These are phyloP conservation scores for Penicillium angulare DNA, from an alignment of 495 filamentous ascomycete species.

Conservation along the genomic window DNA sequence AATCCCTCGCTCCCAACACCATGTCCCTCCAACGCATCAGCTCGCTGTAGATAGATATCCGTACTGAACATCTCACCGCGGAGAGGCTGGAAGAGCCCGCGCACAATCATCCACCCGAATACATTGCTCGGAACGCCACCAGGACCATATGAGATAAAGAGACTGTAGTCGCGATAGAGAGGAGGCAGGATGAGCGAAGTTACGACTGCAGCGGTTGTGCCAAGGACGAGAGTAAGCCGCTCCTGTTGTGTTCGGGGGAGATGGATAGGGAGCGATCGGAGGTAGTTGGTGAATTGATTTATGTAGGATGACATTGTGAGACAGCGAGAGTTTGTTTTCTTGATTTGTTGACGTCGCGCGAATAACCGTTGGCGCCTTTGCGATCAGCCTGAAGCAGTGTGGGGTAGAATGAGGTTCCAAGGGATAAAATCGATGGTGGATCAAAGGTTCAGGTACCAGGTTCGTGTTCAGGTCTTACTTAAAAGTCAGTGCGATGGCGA, in stretches of 20 bases:
- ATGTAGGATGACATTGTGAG: too few relatives aligned
- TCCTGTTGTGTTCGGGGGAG: slow-evolving; percentile 12
- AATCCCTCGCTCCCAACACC: slow-evolving; percentile 22
- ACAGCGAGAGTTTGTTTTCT: background rate
- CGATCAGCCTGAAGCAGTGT: too few relatives aligned
- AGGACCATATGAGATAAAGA: slow-evolving; percentile 33
- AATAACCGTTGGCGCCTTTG: too few relatives aligned
- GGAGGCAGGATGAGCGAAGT: slow-evolving; percentile 23
- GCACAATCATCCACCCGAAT: slow-evolving; percentile 33
- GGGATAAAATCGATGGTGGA: too few relatives aligned
- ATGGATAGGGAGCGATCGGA: slow-evolving; percentile 8
- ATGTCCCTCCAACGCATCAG: slow-evolving; percentile 27
- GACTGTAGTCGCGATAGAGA: slow-evolving; percentile 32
- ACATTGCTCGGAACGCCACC: slow-evolving; percentile 34
- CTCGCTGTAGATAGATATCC: slow-evolving; percentile 24
- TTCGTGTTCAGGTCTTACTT: too few relatives aligned
- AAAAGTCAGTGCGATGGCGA: too few relatives aligned
- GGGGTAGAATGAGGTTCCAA: too few relatives aligned
- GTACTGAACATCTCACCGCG: slow-evolving; percentile 33
- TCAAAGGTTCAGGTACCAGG: too few relatives aligned
- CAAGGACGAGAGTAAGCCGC: slow-evolving; percentile 16
- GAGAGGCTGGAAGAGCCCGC: slow-evolving; percentile 28
- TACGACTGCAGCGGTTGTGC: slow-evolving; percentile 21
- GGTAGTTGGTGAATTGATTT: slow-evolving; percentile 2
- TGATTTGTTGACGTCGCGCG: background rate